phyloP scores from a whole-genome alignment of 345 rosid species.

The Adansonia digitata region DNA sequence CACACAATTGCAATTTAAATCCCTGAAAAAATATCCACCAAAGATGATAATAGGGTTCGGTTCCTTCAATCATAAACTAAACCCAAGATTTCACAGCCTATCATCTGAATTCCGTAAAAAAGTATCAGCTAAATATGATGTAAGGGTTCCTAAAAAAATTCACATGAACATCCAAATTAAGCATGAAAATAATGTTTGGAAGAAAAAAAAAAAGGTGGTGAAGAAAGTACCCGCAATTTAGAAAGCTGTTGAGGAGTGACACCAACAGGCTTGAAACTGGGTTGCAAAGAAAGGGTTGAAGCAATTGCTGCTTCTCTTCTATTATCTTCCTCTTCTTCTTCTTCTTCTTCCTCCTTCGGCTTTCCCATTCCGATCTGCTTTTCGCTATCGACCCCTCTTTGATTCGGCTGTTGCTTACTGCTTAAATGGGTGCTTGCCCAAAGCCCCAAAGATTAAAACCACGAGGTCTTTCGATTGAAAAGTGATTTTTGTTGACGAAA shows the following conservation, averaged over 20 bases:
- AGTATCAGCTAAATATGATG: neutral
- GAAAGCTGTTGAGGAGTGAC: conserved; percentile 43
- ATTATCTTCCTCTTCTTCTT: conserved; percentile 43
- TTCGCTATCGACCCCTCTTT: neutral
- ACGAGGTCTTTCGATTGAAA: neutral
- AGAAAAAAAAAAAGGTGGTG: neutral
- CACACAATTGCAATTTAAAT: neutral
- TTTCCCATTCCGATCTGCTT: neutral
- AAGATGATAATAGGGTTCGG: neutral
- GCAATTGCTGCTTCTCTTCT: conserved; percentile 52
- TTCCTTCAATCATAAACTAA: neutral
- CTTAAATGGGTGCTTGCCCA: neutral
- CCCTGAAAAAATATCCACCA: neutral
- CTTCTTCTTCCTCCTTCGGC: conserved; percentile 27
- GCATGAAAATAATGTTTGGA: neutral
- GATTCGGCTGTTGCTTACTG: neutral
- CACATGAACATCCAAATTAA: neutral
- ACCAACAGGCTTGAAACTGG: conserved; percentile 37
- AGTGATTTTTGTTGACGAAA: neutral
- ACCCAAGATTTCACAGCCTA: neutral
- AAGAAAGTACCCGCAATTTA: conserved; percentile 43
- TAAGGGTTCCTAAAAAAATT: neutral
- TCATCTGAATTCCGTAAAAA: neutral
- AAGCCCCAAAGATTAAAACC: neutral
- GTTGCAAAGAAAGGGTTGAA: conserved; percentile 35